These are phyloP conservation scores for Picea mariana DNA, from an alignment of 83 land plant species.

Conservation along the genomic window DNA sequence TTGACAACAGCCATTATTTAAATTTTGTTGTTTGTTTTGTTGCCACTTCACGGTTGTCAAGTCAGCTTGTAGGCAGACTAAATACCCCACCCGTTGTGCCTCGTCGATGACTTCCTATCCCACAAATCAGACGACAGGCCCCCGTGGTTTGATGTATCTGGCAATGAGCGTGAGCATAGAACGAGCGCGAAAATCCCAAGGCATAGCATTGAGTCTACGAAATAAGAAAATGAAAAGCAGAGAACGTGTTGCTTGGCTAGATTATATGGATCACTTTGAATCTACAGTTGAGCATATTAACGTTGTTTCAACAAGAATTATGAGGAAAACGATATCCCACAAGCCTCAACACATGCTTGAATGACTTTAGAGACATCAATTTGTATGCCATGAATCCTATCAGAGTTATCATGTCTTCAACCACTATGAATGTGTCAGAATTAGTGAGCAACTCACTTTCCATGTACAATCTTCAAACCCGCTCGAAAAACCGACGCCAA, in stretches of 20 bases:
- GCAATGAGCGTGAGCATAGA: conserved; percentile 45
- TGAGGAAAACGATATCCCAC: neutral
- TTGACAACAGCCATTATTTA: too few relatives aligned
- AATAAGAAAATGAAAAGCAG: conserved; percentile 27
- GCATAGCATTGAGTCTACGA: conserved; percentile 18
- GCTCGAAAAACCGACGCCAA: neutral
- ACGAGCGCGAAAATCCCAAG: conserved; percentile 25
- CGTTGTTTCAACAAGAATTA: neutral
- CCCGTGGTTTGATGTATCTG: conserved; percentile 35
- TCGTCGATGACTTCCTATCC: conserved; percentile 39
- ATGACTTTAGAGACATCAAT: neutral
- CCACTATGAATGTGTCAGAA: conserved; percentile 19
- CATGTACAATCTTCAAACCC: conserved; percentile 26
- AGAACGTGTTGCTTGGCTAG: conserved; percentile 14
- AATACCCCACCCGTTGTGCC: conserved; percentile 36
- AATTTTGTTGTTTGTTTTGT: too few relatives aligned
- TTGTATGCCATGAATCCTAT: neutral
- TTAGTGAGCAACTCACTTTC: conserved; percentile 46
- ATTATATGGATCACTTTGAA: conserved; percentile 3
- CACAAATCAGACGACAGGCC: conserved; percentile 20
- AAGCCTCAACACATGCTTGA: neutral
- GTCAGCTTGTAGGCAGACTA: conserved; percentile 31
- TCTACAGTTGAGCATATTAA: neutral
- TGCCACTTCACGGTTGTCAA: conserved; percentile 20
- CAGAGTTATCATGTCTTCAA: conserved; percentile 3